Base-by-base conservation (phyloP, 176 grass and related monocot species). In the Pharus latifolius region DNA sequence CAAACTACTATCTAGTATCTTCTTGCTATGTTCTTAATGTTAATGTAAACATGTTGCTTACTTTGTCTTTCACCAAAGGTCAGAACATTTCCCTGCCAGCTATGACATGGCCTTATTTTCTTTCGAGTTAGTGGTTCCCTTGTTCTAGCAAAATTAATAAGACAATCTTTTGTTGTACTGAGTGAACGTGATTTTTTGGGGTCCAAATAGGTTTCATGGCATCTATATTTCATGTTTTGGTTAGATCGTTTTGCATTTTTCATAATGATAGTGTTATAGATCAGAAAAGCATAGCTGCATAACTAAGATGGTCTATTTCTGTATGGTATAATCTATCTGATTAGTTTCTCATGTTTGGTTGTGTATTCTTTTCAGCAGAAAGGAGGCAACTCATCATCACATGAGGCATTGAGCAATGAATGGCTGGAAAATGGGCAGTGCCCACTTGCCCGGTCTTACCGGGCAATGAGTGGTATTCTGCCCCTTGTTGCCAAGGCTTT, bases 401-500 rank as follows among this genome's bases (percentile, higher is more conserved):
- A 99, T 0, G 90, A 99, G 70, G 79, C 90, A 48, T 59, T 90
- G 32, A 86, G 89, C 25, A 70, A 94, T 9, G 90, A 99, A 60
- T 99, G 95, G 95, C 84, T 99, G 3, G 66, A 88, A 84, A 94
- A 88, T 24, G 95, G 95, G 2, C 90, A 99, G 74, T 99, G 95
- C 63, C 95, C 95, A 40, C 79, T 99, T 20, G 90, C 95, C 0
- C 84, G 91, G 16, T 99, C 90, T 17, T 99, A 91, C 64, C 80
- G 90, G 3, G 95, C 95, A 75, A 86, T 99, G 46, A 84, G 79
- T 60, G 84, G 84, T 28, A 76, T 99, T 48, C 57, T 94, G 35
- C 95, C 95, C 29, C 88, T 99, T 65, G 95, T 99, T 2, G 80
- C 87, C n/a, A 86, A 91, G 76, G 85, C 78, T 15, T 66, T 94